Conservation (phyloP, 768 basidiomycete species). For the Baorangia bicolor region DNA sequence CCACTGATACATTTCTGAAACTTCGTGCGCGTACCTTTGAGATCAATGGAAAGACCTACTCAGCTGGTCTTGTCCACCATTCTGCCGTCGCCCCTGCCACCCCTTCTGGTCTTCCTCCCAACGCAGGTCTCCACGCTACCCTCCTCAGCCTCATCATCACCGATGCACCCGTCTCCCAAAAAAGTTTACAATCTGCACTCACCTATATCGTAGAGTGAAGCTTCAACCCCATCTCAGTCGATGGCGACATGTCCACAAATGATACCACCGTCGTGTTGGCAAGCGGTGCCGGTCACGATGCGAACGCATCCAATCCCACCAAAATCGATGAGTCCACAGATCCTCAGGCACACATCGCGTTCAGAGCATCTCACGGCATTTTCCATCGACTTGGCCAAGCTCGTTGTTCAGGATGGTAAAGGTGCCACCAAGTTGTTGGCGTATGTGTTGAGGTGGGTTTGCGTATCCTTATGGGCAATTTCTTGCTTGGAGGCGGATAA, state of each 20-base stretch:
- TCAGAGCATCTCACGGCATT: constrained; percentile 87
- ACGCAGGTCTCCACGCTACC: constrained; percentile 76
- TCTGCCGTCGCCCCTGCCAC: background rate
- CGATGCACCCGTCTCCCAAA: constrained; percentile 82
- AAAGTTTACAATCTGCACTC: constrained; percentile 78
- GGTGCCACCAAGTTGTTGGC: constrained; percentile 96
- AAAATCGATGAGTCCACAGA: constrained; percentile 71
- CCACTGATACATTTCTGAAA: constrained; percentile 98
- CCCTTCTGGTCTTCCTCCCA: constrained; percentile 16
- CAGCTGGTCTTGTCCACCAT: constrained; percentile 23
- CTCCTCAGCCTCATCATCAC: constrained; percentile 93
- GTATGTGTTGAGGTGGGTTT: constrained; percentile 78
- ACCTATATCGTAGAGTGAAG: constrained; percentile 90
- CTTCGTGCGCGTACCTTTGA: constrained; percentile 77
- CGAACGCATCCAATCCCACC: constrained; percentile 32
- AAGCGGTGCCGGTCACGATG: constrained; percentile 78
- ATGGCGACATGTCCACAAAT: constrained; percentile 98
- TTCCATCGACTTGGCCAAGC: constrained; percentile 84
- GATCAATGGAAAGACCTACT: constrained; percentile 63
- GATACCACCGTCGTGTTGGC: constrained; percentile 90
- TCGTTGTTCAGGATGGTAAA: constrained; percentile 97
- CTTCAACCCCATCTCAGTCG: constrained; percentile 96
- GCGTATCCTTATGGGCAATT: constrained; percentile 2
- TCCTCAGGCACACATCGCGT: constrained; percentile 61
- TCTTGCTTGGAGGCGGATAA: background rate